Conservation (phyloP, 2,329 filamentous ascomycete species). For the Diaporthe batatas region DNA sequence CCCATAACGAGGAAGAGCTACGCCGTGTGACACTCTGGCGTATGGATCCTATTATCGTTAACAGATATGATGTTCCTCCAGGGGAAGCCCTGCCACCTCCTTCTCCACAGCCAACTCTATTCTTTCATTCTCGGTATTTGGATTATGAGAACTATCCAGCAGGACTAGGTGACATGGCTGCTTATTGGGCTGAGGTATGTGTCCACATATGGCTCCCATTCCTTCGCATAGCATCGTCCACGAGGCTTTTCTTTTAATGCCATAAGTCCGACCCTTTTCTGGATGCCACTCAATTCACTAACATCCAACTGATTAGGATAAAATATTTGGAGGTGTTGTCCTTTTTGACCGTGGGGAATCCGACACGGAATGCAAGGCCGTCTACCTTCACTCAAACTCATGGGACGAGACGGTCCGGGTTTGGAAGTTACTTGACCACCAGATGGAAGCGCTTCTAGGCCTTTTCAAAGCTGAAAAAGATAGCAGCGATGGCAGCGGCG, state of each 20-base stretch:
- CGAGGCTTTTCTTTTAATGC: background rate
- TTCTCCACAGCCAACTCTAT: background rate
- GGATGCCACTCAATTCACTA: background rate
- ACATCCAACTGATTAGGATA: background rate
- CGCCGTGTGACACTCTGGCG: slow-evolving; percentile 5
- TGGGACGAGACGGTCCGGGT: background rate
- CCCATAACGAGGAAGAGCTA: slow-evolving; percentile 1
- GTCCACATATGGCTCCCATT: background rate
- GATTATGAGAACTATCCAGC: background rate
- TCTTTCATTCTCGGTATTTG: background rate
- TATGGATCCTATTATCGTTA: background rate
- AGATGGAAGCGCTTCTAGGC: background rate
- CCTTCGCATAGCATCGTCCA: no score
- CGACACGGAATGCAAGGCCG: slow-evolving; percentile 5
- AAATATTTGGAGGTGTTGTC: slow-evolving; percentile 7
- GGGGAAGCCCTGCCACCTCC: background rate
- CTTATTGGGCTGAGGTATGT: slow-evolving; percentile 3
- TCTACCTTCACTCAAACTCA: background rate
- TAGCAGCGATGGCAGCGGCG: background rate
- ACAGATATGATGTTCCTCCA: background rate
- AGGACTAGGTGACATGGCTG: slow-evolving; percentile 1
- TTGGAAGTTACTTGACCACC: slow-evolving; percentile 4
- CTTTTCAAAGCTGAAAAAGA: background rate
- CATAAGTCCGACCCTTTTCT: background rate
- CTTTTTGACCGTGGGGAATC: slow-evolving; percentile 2